A percentile compares a stretch with the other conserved stretches of the same genome.
Evolutionary conservation across 768 basidiomycete species (phyloP).

Genomic region (Paxillus rubicundulus): DNA sequence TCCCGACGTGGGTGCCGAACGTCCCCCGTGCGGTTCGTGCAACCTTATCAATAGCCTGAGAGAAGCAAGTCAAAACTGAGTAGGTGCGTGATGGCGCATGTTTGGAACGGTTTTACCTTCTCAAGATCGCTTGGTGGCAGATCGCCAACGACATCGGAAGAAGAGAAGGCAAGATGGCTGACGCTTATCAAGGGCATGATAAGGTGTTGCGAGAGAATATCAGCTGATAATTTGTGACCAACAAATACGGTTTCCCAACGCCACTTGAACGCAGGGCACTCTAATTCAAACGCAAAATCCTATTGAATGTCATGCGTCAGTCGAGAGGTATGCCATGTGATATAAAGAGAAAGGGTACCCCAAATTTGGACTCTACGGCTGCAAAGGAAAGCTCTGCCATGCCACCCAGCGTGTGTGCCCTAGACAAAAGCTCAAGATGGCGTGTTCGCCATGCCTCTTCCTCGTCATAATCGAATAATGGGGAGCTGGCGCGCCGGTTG

Average conservation of each 20-base stretch:
- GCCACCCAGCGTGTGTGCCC: slow-evolving; percentile 61
- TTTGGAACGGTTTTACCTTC: slow-evolving; percentile 43
- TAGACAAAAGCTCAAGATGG: slow-evolving; percentile 52
- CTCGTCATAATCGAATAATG: slow-evolving; percentile 33
- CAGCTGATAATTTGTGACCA: slow-evolving; percentile 63
- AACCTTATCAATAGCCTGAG: slow-evolving; percentile 65
- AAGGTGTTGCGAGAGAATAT: slow-evolving; percentile 74
- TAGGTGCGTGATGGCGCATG: slow-evolving; percentile 4
- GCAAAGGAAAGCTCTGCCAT: slow-evolving; percentile 58
- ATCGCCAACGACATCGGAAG: slow-evolving; percentile 54
- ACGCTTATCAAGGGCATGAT: slow-evolving; percentile 73
- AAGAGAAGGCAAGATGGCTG: slow-evolving; percentile 65
- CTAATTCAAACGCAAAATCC: slow-evolving; percentile 67
- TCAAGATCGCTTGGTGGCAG: slow-evolving; percentile 60
- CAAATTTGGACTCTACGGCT: slow-evolving; percentile 54
- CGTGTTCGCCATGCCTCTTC: slow-evolving; percentile 64
- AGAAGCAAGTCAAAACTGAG: slow-evolving; percentile 3
- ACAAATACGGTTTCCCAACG: slow-evolving; percentile 72
- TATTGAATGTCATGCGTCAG: slow-evolving; percentile 29
- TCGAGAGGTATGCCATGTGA: slow-evolving; percentile 1
- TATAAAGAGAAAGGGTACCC: slow-evolving; percentile 39
- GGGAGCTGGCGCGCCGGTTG: slow-evolving; percentile 41
- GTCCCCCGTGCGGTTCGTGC: slow-evolving; percentile 68
- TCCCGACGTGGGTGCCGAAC: slow-evolving; percentile 68
- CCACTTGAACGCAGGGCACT: slow-evolving; percentile 66